phyloP scores from a whole-genome alignment of 257 asterid species.

The Petrea volubilis region DNA sequence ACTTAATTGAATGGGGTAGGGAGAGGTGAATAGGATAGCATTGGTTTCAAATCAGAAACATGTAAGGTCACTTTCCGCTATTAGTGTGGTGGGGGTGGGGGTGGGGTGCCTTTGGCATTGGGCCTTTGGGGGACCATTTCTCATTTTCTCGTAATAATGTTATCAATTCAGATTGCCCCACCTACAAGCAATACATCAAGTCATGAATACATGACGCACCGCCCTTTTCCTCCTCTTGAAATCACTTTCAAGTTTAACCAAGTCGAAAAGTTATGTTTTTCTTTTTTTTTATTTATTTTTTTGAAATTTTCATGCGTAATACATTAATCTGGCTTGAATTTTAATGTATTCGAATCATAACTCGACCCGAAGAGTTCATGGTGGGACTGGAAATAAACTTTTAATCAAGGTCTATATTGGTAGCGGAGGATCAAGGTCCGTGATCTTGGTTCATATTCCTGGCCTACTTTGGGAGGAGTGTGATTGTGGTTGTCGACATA shows the following conservation, averaged over 20 bases:
- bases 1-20: neutral
- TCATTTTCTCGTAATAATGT: neutral
- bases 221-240: neutral
- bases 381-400: too few species aligned
- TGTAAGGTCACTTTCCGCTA: conserved; percentile 34
- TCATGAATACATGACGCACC: neutral
- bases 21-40: neutral
- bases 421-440: too few species aligned
- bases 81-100: conserved; percentile 26
- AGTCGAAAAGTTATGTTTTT: neutral
- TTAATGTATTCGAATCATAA: too few species aligned
- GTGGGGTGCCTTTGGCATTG: neutral
- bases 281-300: too few species aligned
- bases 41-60: neutral
- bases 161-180: conserved; percentile 16
- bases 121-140: too few species aligned
- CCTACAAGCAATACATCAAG: conserved; percentile 5
- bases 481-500: too few species aligned
- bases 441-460: too few species aligned
- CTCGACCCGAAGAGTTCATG: too few species aligned
- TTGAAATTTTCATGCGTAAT: too few species aligned
- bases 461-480: too few species aligned
- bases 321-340: too few species aligned
- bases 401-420: too few species aligned
- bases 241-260: neutral